A percentile compares a stretch with the other conserved stretches of the same genome.
phyloP scores from a whole-genome alignment of 768 basidiomycete species.

The Sarcomyxa edulis region DNA sequence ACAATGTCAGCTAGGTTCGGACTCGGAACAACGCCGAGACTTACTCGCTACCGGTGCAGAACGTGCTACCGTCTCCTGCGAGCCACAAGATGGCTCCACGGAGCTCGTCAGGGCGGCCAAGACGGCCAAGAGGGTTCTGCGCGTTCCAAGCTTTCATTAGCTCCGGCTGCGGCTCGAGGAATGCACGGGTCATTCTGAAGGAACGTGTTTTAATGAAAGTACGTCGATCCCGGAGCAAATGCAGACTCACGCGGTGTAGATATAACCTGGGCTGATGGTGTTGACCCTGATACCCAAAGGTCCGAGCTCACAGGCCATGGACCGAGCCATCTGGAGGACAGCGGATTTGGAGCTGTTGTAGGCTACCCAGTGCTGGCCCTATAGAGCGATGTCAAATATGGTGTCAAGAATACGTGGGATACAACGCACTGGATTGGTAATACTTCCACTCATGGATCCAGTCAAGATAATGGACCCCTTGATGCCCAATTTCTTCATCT shows the following conservation, averaged over 20 bases:
- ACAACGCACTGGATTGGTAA: slow-evolving; percentile 50
- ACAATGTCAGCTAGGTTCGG: background rate
- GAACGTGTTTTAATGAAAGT: background rate
- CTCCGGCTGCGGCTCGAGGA: slow-evolving; percentile 49
- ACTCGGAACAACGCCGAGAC: slow-evolving; percentile 7
- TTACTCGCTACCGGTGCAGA: slow-evolving; percentile 69
- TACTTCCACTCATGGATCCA: slow-evolving; percentile 59
- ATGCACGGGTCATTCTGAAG: slow-evolving; percentile 55
- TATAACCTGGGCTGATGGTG: slow-evolving; percentile 66
- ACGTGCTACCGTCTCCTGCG: slow-evolving; percentile 64
- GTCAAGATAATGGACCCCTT: slow-evolving; percentile 55
- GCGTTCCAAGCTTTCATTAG: slow-evolving; percentile 51
- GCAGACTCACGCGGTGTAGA: slow-evolving; percentile 50
- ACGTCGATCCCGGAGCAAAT: background rate
- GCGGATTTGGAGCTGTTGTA: slow-evolving; percentile 75
- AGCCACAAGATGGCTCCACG: slow-evolving; percentile 64
- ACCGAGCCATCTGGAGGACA: slow-evolving; percentile 76
- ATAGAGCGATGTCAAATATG: background rate
- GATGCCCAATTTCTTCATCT: slow-evolving; percentile 45
- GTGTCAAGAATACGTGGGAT: background rate
- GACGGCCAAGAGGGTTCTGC: slow-evolving; percentile 58
- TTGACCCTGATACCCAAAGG: slow-evolving; percentile 65
- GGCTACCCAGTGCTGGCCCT: slow-evolving; percentile 66
- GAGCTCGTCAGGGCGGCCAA: slow-evolving; percentile 65
- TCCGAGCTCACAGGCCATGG: slow-evolving; percentile 74